Conservation (phyloP, 805 yeast genomes). For the Monosporozyma unispora region DNA sequence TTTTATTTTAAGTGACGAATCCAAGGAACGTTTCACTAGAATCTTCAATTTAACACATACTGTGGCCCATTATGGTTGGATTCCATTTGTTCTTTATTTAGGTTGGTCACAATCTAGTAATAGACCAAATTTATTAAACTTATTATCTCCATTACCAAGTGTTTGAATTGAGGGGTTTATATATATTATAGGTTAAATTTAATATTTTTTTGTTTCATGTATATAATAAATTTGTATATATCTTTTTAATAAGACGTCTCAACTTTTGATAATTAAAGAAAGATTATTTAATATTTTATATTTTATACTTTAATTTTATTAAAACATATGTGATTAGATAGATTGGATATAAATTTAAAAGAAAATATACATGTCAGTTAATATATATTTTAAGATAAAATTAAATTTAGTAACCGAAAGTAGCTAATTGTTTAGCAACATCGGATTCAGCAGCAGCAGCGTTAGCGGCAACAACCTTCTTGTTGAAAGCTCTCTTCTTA, state of each 20-base stretch:
- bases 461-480: constrained; percentile 83
- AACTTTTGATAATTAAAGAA: no score
- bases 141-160: constrained; percentile 33
- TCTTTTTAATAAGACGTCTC: no score
- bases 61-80: constrained; percentile 92
- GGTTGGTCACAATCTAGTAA: constrained; percentile 78
- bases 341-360: constrained; percentile 5
- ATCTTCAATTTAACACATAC: constrained; percentile 76
- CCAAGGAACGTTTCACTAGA: constrained; percentile 78
- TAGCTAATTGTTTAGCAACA: constrained; percentile 87
- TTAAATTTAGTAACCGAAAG: constrained; percentile 85
- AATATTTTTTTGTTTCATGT: neutral
- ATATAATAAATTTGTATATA: no score
- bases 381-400: constrained; percentile 7
- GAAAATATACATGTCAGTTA: constrained; percentile 7
- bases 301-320: constrained; percentile 3
- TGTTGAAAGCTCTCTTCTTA: constrained; percentile 92
- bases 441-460: constrained; percentile 84
- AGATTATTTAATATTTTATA: neutral
- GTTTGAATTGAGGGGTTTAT: no score
- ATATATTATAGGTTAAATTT: neutral
- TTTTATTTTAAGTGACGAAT: constrained; percentile 31
- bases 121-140: constrained; percentile 66
- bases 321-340: constrained; percentile 1
- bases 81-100: constrained; percentile 86